Evolutionary conservation across 805 yeast genomes (phyloP), one percentile per base, ranked within the genome.

Genomic region (Wickerhamomyces bisporus): DNA sequence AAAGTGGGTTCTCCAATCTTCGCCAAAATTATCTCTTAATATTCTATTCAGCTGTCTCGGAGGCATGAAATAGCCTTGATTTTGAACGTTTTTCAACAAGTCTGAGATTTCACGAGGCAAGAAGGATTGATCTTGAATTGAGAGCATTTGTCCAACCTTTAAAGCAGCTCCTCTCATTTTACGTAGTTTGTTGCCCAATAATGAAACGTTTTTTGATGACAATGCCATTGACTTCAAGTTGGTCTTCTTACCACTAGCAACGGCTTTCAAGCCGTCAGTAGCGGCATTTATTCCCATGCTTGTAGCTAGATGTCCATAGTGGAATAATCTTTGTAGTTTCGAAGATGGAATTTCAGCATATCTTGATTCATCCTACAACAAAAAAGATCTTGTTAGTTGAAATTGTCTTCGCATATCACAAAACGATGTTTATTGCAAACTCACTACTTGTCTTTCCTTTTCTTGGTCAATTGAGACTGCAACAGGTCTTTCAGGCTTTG

Each of bases 131-230:
- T 91, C 98, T 62, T 93, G 98, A 60, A 93, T 91, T 2, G 96
- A 86, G 61, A 93, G 66, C 83, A 93, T 77, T 63, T 93, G 98
- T n/a, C 98, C 98, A 39, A 93, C 75, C 56, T 93, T 93, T 55
- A 93, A 69, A 3, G 98, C 98, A 2, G 98, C 98, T n/a, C 98
- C 98, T 55, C 98, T 75, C 98, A 93, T 93, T 55, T 86, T 79
- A 36, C 93, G 77, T 50, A 93, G 78, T 58, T 87, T 88, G 50
- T 77, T 79, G 11, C 95, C 95, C 68, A 93, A 77, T 37, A 94
- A 62, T 52, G 91, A 96, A 30, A 93, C 79, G 59, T 91, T 93
- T 14, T 75, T 73, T 6, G 95, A 89, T 4, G 86, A 81, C 50
- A 93, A 67, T 2, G 94, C 66, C 31, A 87, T 57, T 2, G 75